Percentiles rank a stretch among this genome's conserved stretches.
Evolutionary conservation across 2,329 filamentous ascomycete genomes (phyloP).

Genomic region (Zymoseptoria passerinii): DNA sequence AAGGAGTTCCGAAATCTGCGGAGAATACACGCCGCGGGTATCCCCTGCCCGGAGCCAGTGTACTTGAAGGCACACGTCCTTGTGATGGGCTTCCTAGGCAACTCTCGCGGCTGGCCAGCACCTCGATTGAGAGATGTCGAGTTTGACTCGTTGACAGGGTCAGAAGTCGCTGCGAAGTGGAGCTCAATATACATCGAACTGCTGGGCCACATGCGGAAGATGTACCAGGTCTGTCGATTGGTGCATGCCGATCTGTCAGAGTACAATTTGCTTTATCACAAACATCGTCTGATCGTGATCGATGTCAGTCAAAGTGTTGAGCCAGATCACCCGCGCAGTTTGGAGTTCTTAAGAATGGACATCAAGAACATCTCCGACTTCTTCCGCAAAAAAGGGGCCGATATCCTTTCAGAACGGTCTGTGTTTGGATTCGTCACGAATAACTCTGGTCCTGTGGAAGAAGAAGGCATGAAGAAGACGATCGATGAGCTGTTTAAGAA

Average conservation of each 20-base stretch:
- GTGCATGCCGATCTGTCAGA: slow-evolving; percentile 96
- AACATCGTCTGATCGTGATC: slow-evolving; percentile 78
- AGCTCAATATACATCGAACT: slow-evolving; percentile 71
- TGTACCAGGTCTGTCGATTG: slow-evolving; percentile 86
- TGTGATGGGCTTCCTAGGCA: slow-evolving; percentile 88
- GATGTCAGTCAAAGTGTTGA: slow-evolving; percentile 97
- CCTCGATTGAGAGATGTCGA: slow-evolving; percentile 82
- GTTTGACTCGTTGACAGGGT: slow-evolving; percentile 49
- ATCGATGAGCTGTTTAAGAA: slow-evolving; percentile 60
- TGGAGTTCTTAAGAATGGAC: slow-evolving; percentile 95
- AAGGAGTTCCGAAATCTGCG: slow-evolving; percentile 95
- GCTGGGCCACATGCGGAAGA: slow-evolving; percentile 77
- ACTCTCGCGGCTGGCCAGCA: slow-evolving; percentile 76
- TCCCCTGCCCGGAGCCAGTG: slow-evolving; percentile 83
- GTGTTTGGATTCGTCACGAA: slow-evolving; percentile 76
- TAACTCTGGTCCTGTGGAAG: slow-evolving; percentile 51
- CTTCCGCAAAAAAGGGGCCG: slow-evolving; percentile 77
- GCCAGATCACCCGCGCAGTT: slow-evolving; percentile 83
- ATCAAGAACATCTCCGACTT: slow-evolving; percentile 96
- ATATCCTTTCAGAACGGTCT: slow-evolving; percentile 68
- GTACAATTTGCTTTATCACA: slow-evolving; percentile 92
- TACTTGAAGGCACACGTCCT: slow-evolving; percentile 88
- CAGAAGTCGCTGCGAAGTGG: slow-evolving; percentile 59
- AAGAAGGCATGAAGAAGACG: slow-evolving; percentile 51
- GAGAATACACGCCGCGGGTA: slow-evolving; percentile 72